Conservation (phyloP, 805 yeast genomes). For the Metschnikowia colocasiae region DNA sequence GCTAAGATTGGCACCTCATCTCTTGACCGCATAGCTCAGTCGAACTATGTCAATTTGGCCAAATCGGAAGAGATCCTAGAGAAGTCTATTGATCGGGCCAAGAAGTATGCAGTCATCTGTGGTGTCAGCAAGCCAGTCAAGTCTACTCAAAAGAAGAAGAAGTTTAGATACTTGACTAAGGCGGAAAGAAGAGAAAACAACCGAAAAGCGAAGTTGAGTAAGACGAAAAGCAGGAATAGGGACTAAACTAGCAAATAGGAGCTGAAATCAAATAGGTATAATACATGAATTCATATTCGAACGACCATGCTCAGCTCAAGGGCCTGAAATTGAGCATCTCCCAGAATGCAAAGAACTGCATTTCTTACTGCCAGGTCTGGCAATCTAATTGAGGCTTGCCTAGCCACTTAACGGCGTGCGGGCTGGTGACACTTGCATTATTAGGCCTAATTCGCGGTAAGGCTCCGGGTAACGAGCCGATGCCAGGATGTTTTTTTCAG, state of each 20-base stretch:
- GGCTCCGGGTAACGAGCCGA: constrained; percentile 3
- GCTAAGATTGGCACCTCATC: constrained; percentile 30
- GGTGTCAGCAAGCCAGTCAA: constrained; percentile 46
- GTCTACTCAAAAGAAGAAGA: constrained; percentile 60
- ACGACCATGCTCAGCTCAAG: background rate
- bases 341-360: background rate
- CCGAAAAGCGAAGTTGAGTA: constrained; percentile 33
- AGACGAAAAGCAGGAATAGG: constrained; percentile 19
- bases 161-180: constrained; percentile 84
- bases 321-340: too few relatives aligned
- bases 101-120: constrained; percentile 69
- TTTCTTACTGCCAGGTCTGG: too few relatives aligned
- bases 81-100: constrained; percentile 72
- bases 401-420: background rate
- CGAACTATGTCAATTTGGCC: constrained; percentile 68
- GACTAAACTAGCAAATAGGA: constrained; percentile 9
- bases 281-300: background rate
- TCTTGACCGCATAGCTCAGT: constrained; percentile 47
- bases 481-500: background rate
- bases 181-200: constrained; percentile 59
- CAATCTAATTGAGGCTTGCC: background rate
- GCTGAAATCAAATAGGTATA: too few relatives aligned
- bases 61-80: constrained; percentile 68
- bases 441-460: constrained; percentile 2
- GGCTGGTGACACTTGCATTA: too few relatives aligned